phyloP scores from a whole-genome alignment of 2,329 filamentous ascomycete genomes.

The Nectriaceae sp. region DNA sequence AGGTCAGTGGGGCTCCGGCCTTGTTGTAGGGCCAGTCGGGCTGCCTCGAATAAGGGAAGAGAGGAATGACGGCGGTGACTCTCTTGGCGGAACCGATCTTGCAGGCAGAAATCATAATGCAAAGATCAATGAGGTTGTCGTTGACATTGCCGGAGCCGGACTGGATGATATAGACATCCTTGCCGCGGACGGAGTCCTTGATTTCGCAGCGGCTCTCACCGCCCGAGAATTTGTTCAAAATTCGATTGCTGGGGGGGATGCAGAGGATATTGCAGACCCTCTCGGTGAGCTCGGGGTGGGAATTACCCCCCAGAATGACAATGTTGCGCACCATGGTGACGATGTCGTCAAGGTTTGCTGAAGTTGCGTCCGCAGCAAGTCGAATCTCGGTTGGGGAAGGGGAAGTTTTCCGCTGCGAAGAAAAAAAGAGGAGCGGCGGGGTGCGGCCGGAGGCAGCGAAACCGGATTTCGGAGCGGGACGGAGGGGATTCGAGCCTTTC shows the following conservation, averaged over 20 bases:
- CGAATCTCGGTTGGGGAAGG: constrained; percentile 8
- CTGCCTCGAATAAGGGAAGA: constrained; percentile 96
- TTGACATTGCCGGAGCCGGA: constrained; percentile 92
- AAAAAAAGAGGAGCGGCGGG: not conserved
- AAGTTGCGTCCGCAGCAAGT: too few species aligned
- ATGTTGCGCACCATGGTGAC: constrained; percentile 87
- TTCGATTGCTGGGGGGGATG: constrained; percentile 80
- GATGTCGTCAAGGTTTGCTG: constrained; percentile 11
- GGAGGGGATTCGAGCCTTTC: constrained; percentile 13
- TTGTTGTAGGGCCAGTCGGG: constrained; percentile 98
- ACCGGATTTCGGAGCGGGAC: constrained; percentile 5
- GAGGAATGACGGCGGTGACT: constrained; percentile 89
- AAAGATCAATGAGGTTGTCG: constrained; percentile 92
- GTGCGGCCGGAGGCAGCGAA: not conserved
- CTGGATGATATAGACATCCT: constrained; percentile 99
- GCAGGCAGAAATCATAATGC: constrained; percentile 98
- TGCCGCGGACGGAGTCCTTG: constrained; percentile 92
- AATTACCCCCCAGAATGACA: constrained; percentile 89
- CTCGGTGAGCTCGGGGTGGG: constrained; percentile 85
- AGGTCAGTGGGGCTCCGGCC: constrained; percentile 82
- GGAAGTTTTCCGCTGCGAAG: constrained; percentile 1
- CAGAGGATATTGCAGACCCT: constrained; percentile 87
- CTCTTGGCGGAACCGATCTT: constrained; percentile 89
- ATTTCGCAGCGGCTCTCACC: constrained; percentile 96
- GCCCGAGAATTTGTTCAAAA: constrained; percentile 89